A percentile compares a stretch with the other conserved stretches of the same genome.
Conservation (phyloP, 768 basidiomycete species). For the Leccinum pellstonianum region DNA sequence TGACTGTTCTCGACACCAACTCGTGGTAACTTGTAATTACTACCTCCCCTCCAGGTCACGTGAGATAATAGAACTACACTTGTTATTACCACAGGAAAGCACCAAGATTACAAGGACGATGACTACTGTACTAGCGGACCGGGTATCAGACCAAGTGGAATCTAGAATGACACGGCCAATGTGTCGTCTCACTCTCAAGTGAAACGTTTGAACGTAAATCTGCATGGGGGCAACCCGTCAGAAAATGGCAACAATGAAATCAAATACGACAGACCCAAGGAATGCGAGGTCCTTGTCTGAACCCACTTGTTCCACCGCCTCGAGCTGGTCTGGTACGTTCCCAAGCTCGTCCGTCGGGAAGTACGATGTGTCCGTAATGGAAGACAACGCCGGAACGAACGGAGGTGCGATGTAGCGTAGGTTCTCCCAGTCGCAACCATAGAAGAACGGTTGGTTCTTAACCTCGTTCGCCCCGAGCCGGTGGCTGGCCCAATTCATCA, state of each 20-base stretch:
- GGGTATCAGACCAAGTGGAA: constrained; percentile 24
- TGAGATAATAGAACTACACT: constrained; percentile 9
- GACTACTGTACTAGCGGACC: constrained; percentile 28
- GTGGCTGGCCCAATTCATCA: constrained; percentile 81
- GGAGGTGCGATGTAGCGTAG: constrained; percentile 94
- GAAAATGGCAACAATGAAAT: background rate
- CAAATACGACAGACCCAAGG: constrained; percentile 47
- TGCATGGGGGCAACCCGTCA: constrained; percentile 28
- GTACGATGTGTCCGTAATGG: constrained; percentile 91
- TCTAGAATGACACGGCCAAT: background rate
- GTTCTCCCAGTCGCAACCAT: constrained; percentile 90
- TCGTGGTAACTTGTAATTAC: constrained; percentile 2
- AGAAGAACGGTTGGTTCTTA: constrained; percentile 92
- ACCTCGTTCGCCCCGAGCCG: constrained; percentile 82
- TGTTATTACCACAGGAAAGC: constrained; percentile 18
- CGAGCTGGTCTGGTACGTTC: constrained; percentile 60
- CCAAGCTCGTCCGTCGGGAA: constrained; percentile 95
- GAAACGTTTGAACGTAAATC: constrained; percentile 86
- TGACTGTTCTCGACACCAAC: background rate
- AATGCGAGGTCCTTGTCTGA: constrained; percentile 70
- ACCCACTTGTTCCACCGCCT: constrained; percentile 58
- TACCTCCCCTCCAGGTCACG: constrained; percentile 5
- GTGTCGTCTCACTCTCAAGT: constrained; percentile 20
- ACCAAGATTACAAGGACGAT: constrained; percentile 27
- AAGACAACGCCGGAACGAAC: constrained; percentile 90